Conservation (phyloP, 2,329 filamentous ascomycete genomes). For the Curvularia sp. region DNA sequence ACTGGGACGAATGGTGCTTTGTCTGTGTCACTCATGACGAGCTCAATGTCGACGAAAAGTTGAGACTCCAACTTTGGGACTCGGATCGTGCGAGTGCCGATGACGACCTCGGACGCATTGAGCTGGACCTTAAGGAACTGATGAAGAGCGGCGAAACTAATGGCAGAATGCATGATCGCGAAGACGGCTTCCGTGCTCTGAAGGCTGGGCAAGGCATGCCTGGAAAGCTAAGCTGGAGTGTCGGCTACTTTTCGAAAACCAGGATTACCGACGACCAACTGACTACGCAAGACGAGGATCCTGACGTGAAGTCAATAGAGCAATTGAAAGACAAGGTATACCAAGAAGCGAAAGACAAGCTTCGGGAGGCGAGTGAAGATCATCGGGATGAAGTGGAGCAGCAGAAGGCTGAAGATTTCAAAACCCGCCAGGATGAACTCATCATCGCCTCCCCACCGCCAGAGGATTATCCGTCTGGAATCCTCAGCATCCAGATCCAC, state of each 20-base stretch:
- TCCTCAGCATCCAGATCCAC: constrained; percentile 74
- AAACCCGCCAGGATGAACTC: constrained; percentile 64
- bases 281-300: constrained; percentile 65
- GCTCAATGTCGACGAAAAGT: constrained; percentile 72
- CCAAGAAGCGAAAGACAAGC: constrained; percentile 64
- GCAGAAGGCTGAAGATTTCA: constrained; percentile 72
- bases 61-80: constrained; percentile 77
- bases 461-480: constrained; percentile 67
- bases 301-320: constrained; percentile 64
- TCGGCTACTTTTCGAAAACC: constrained; percentile 75
- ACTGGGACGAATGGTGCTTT: constrained; percentile 74
- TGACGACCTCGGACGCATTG: constrained; percentile 76
- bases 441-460: constrained; percentile 73
- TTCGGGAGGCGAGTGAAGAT: constrained; percentile 69
- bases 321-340: constrained; percentile 66
- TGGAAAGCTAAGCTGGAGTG: constrained; percentile 71
- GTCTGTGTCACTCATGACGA: constrained; percentile 75
- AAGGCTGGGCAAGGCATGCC: constrained; percentile 73
- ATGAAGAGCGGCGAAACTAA: constrained; percentile 67
- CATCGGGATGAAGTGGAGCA: constrained; percentile 70
- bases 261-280: constrained; percentile 69
- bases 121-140: constrained; percentile 70
- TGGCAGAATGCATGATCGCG: constrained; percentile 67
- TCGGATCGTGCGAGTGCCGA: constrained; percentile 75
- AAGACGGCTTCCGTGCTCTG: constrained; percentile 70